Conservation (phyloP, 2,329 filamentous ascomycete species). For the Calonectria pteridis region DNA sequence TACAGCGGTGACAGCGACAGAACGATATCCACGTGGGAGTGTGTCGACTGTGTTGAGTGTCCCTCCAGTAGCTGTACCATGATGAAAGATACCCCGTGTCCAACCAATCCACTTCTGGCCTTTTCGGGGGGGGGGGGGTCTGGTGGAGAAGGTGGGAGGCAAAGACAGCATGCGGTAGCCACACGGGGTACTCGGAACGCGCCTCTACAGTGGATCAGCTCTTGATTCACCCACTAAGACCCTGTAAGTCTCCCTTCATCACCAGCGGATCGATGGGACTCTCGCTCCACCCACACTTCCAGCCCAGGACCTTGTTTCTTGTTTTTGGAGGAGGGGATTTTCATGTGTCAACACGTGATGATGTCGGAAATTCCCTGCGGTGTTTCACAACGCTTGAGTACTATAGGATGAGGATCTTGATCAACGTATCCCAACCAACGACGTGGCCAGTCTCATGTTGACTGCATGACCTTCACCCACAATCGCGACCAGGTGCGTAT, state of each 20-base stretch:
- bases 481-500: background rate
- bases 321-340: background rate
- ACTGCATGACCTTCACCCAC: background rate
- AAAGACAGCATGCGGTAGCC: constrained; percentile 9
- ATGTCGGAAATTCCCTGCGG: background rate
- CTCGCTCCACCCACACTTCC: background rate
- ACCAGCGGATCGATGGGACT: constrained; percentile 3
- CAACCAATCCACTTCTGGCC: constrained; percentile 16
- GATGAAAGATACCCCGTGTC: constrained; percentile 23
- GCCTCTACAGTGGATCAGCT: constrained; percentile 1
- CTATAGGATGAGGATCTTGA: background rate
- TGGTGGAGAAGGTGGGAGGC: constrained; percentile 8
- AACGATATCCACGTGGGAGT: constrained; percentile 25
- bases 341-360: constrained; percentile 1
- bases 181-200: constrained; percentile 16
- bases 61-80: constrained; percentile 17
- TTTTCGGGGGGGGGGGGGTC: background rate
- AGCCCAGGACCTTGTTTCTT: background rate
- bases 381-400: background rate
- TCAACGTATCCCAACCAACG: background rate
- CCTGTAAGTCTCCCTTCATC: background rate
- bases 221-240: constrained; percentile 9
- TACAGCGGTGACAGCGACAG: constrained; percentile 20
- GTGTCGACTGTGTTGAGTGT: constrained; percentile 22
- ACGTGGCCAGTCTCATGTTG: background rate